Evolutionary conservation across 495 filamentous ascomycete species (phyloP).

Genomic region (Xylaria venustula): DNA sequence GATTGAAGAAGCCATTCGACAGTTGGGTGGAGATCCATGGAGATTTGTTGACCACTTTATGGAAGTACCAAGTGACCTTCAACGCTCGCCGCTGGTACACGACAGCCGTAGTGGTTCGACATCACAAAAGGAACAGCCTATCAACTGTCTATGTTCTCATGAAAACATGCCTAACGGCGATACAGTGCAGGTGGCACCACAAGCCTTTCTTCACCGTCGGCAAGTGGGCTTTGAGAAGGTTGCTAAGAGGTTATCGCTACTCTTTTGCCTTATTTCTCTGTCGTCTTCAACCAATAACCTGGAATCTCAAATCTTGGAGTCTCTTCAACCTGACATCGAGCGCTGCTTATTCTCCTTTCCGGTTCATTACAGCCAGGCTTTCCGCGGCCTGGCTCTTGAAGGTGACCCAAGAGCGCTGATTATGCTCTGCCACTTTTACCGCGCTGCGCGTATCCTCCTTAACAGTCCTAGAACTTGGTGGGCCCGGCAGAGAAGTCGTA

Average conservation of each 20-base stretch:
- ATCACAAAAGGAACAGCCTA: background rate
- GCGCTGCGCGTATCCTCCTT: conserved; percentile 15
- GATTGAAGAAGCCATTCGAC: conserved; percentile 9
- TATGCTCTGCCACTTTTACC: conserved; percentile 27
- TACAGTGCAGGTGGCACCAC: background rate
- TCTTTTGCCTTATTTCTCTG: conserved; percentile 7
- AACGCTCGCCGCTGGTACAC: background rate
- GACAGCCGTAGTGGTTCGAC: background rate
- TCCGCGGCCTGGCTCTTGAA: conserved; percentile 20
- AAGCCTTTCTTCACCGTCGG: background rate
- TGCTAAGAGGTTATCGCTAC: conserved; percentile 8
- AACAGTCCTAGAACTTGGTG: conserved; percentile 23
- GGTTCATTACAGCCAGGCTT: conserved; percentile 26
- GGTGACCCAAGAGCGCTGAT: conserved; percentile 26
- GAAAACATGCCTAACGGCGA: background rate
- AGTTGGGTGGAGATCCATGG: conserved; percentile 5
- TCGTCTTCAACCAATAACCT: background rate
- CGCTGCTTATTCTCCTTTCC: conserved; percentile 28
- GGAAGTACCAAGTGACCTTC: background rate
- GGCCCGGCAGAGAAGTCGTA: conserved; percentile 13
- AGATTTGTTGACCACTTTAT: conserved; percentile 10
- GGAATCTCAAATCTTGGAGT: background rate
- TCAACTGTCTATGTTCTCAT: background rate
- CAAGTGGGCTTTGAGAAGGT: background rate
- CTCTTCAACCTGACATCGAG: conserved; percentile 10